Conservation (phyloP, 495 filamentous ascomycete species). For the Polyplosphaeria fusca region DNA sequence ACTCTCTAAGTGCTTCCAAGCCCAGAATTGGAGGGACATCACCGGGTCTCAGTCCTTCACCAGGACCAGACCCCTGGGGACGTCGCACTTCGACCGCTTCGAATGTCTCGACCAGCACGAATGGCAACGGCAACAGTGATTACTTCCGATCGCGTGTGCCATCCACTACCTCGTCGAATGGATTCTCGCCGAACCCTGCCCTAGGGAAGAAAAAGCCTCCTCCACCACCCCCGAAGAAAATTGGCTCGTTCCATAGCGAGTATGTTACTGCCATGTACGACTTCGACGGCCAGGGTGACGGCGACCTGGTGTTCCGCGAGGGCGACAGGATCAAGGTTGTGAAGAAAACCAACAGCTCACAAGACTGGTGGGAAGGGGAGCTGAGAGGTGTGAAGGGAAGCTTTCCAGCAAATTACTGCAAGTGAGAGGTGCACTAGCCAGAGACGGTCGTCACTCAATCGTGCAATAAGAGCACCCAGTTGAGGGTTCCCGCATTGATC, state of each 20-base stretch:
- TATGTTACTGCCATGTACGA: constrained; percentile 80
- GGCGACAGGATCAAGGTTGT: constrained; percentile 82
- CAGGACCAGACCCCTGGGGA: constrained; percentile 1
- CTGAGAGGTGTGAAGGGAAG: constrained; percentile 66
- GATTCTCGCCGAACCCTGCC: constrained; percentile 34
- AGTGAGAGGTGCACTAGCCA: constrained; percentile 8
- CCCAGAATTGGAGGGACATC: constrained; percentile 30
- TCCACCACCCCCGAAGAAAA: constrained; percentile 68
- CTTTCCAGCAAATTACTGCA: constrained; percentile 85
- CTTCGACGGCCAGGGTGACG: constrained; percentile 67
- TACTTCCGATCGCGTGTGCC: constrained; percentile 30
- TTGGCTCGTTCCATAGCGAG: constrained; percentile 47
- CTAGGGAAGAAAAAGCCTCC: constrained; percentile 60
- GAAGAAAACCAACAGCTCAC: constrained; percentile 77
- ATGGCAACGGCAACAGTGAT: constrained; percentile 21
- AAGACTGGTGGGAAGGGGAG: constrained; percentile 97
- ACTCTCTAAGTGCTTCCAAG: constrained; percentile 18
- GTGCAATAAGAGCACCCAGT: too few species aligned
- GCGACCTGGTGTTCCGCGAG: constrained; percentile 77
- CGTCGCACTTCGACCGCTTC: constrained; percentile 22
- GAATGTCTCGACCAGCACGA: constrained; percentile 12
- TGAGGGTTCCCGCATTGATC: too few species aligned
- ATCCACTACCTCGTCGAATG: constrained; percentile 16
- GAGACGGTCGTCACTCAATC: too few species aligned
- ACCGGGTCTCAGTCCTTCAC: constrained; percentile 10